A percentile compares a stretch with the other conserved stretches of the same genome.
phyloP scores from a whole-genome alignment of 345 rosid genomes.

The Cardamine resedifolia region DNA sequence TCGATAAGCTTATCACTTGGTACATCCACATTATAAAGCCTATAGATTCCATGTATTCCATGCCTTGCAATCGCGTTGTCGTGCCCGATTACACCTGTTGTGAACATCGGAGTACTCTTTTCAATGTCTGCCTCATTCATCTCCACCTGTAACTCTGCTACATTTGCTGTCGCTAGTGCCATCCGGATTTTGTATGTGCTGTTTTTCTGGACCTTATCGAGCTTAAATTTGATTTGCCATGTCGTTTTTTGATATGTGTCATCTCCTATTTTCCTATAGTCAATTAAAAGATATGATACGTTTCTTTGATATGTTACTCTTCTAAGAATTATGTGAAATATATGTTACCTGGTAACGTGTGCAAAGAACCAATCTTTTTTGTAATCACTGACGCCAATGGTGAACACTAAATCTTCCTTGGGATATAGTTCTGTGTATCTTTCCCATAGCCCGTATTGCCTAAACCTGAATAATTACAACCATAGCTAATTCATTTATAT shows the following conservation, averaged over 20 bases:
- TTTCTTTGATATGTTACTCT: not conserved
- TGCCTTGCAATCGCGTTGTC: constrained; percentile 86
- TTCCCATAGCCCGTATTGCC: constrained; percentile 93
- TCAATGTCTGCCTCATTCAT: constrained; percentile 35
- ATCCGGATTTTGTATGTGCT: constrained; percentile 53
- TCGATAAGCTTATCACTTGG: constrained; percentile 45
- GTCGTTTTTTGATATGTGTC: constrained; percentile 54
- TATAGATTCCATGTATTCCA: constrained; percentile 79
- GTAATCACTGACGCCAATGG: constrained; percentile 56
- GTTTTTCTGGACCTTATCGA: constrained; percentile 40
- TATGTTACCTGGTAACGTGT: constrained; percentile 63
- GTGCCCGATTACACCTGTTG: constrained; percentile 68
- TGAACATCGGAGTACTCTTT: constrained; percentile 38
- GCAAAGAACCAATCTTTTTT: constrained; percentile 85
- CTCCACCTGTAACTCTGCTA: constrained; percentile 59
- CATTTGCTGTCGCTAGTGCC: constrained; percentile 67
- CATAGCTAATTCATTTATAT: no score
- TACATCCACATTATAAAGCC: constrained; percentile 62
- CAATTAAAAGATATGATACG: not conserved
- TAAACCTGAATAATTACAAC: constrained; percentile 45
- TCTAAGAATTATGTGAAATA: not conserved
- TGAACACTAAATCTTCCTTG: constrained; percentile 60
- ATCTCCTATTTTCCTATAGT: constrained; percentile 42
- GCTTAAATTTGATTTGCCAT: constrained; percentile 68
- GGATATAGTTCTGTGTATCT: constrained; percentile 70